phyloP scores from a whole-genome alignment of 2,329 filamentous ascomycete species.

The Arthrobotrys sinensis region DNA sequence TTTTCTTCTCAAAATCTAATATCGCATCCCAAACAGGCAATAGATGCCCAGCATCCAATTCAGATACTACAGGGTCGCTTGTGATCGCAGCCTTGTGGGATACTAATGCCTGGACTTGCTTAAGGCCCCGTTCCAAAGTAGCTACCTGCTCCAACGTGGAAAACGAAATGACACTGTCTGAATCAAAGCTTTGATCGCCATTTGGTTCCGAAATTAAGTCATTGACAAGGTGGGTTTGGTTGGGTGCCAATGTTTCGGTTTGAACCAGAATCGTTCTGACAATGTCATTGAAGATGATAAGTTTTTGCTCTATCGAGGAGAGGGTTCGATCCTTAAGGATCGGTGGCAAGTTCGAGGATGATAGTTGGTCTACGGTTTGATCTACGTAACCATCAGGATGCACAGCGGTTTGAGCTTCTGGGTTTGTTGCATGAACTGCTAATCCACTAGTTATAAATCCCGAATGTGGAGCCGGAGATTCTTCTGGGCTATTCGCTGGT shows the following conservation, averaged over 20 bases:
- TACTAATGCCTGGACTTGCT: not conserved
- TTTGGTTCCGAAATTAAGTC: not conserved
- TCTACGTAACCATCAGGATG: not conserved
- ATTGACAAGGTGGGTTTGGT: not conserved
- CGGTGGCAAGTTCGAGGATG: not conserved
- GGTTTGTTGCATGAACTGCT: not conserved
- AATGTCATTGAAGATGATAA: not conserved
- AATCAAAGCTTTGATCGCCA: not conserved
- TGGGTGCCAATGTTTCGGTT: not conserved
- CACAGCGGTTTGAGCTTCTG: not conserved
- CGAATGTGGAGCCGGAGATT: constrained; percentile 63
- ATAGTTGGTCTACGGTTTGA: not conserved
- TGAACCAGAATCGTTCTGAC: not conserved
- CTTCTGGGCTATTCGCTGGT: constrained; percentile 77
- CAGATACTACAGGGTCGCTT: not conserved
- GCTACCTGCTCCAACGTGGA: not conserved
- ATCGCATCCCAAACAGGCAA: constrained; percentile 10
- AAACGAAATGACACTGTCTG: not conserved
- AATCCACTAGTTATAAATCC: not conserved
- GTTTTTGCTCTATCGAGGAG: not conserved
- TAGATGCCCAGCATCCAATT: not conserved
- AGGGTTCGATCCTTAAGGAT: not conserved
- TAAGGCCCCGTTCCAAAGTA: constrained; percentile 10
- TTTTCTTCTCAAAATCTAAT: constrained; percentile 51
- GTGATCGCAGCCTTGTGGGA: not conserved